Base-by-base conservation (phyloP, 768 basidiomycete species). In the Psilocybe sp. region DNA sequence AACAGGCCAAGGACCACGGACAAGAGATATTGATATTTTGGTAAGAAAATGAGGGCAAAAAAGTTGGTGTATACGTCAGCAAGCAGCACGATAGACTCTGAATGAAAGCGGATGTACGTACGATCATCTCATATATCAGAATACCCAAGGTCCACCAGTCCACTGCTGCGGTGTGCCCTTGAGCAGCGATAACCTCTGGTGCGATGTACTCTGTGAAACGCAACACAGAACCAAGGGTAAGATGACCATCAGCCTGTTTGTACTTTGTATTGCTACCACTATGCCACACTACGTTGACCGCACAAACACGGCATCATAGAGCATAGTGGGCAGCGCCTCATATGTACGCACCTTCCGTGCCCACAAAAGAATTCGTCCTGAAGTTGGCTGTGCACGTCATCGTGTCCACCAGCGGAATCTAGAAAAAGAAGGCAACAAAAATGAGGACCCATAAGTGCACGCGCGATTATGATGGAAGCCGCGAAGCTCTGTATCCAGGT, bases 81-180 rank as follows among this genome's bases (percentile, higher is more conserved):
- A 59, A 68, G 49, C 54, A 48, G 52, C 55, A 59, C 55, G 59
- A 64, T 64, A 64, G 63, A 63, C 59, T 58, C 66, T 54, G 46
- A 50, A 28, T 28, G 23, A 28, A 28, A 28, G 23, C 23, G 23
- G 23, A 28, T 47, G 58, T 56, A 63, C 91, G 79, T 78, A 93
- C 91, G 70, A 95, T 93, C 92, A 97, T 97, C 74, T 99, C 97
- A 75, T 94, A 97, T 61, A 98, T 92, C 62, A 99, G 82, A 62
- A 98, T 98, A 35, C 97, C 97, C 44, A 98, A 75, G 31, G 97
- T 98, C 97, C 92, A 95, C 96, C 96, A 99, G 72, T 99, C 97
- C 45, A 99, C 97, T 12, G 96, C 95, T 54, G 93, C 93, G 34
- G 95, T 97, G 69, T 99, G 97, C 14, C 97, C 96, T 66, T 89